phyloP scores from a whole-genome alignment of 176 grass and related monocot genomes.

The Secale cereale region DNA sequence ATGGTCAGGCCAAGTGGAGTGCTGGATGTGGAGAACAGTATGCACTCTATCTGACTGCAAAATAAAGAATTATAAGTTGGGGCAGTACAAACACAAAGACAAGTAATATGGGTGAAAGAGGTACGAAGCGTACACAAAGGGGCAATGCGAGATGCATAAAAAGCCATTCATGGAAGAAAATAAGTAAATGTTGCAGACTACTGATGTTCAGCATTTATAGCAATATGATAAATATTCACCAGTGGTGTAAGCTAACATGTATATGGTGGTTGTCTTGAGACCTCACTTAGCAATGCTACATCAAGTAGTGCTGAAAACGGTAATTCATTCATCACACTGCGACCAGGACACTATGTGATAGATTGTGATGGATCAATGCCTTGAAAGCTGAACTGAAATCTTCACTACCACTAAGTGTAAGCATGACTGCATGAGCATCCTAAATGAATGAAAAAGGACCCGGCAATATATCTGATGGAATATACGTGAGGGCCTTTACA shows the following conservation, averaged over 20 bases:
- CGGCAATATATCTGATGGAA: background rate
- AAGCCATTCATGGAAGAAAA: background rate
- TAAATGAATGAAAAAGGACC: background rate
- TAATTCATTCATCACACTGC: background rate
- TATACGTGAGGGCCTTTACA: background rate
- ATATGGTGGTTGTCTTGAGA: background rate
- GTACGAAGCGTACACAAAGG: background rate
- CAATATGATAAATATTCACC: conserved; percentile 6
- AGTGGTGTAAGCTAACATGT: background rate
- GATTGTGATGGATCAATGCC: background rate
- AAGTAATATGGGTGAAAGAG: background rate
- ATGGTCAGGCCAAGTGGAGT: conserved; percentile 95
- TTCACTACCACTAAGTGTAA: conserved; percentile 11
- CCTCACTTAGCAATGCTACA: background rate
- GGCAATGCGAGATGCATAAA: background rate
- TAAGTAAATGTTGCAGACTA: conserved; percentile 7
- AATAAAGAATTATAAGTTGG: conserved; percentile 1
- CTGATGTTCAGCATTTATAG: background rate
- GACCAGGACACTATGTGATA: background rate
- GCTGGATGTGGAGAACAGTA: conserved; percentile 74
- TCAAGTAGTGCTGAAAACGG: background rate
- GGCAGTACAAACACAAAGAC: background rate
- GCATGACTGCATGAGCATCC: background rate
- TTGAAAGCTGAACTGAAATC: background rate
- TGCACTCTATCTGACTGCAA: conserved; percentile 42